phyloP scores from a whole-genome alignment of 345 rosid genomes.

The Aegle marmelos region DNA sequence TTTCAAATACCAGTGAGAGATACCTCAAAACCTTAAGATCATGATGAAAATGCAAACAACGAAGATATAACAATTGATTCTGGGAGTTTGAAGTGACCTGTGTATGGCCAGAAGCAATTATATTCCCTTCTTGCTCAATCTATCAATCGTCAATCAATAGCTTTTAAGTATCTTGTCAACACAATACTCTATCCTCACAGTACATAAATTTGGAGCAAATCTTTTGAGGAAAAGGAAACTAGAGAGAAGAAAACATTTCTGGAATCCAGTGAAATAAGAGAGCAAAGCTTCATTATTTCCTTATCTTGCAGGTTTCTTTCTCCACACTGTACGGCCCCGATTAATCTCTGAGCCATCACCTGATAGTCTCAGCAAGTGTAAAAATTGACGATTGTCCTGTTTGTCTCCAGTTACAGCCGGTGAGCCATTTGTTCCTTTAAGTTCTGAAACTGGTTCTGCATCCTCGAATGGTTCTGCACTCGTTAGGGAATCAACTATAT shows the following conservation, averaged over 20 bases:
- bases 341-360: slow-evolving; percentile 76
- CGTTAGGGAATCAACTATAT: slow-evolving; percentile 83
- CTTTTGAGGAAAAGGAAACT: background rate
- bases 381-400: slow-evolving; percentile 41
- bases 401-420: slow-evolving; percentile 22
- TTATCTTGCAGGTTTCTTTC: slow-evolving; percentile 61
- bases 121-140: background rate
- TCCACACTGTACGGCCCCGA: slow-evolving; percentile 83
- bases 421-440: slow-evolving; percentile 57
- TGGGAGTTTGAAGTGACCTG: background rate
- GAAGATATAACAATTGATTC: background rate
- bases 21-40: background rate
- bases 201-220: background rate
- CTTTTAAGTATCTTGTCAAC: background rate
- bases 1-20: background rate
- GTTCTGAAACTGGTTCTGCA: slow-evolving; percentile 25
- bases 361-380: slow-evolving; percentile 77
- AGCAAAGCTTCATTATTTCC: background rate
- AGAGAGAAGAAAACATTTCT: background rate
- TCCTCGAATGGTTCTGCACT: slow-evolving; percentile 40
- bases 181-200: background rate
- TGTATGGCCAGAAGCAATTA: background rate
- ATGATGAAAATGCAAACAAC: background rate
- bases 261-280: background rate
- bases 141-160: background rate